Percentiles rank a stretch among this genome's conserved stretches.
Evolutionary conservation across 1,139 yeast genomes (phyloP).

Genomic region (Taphrina pruni): DNA sequence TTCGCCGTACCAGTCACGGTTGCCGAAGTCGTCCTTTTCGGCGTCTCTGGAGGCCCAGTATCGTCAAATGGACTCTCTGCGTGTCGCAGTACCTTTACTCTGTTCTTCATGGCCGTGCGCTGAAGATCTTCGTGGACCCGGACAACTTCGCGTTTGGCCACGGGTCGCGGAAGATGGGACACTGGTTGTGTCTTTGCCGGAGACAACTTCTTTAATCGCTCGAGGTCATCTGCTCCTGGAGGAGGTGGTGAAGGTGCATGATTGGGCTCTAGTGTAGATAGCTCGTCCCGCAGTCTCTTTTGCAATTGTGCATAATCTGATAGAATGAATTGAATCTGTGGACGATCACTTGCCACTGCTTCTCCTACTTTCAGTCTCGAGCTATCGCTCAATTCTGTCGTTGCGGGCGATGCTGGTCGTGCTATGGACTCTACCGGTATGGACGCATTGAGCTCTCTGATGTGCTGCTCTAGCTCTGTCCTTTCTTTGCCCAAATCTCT

Average conservation of each 20-base stretch:
- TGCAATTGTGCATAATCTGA: not conserved
- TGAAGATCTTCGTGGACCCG: not conserved
- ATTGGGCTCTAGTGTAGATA: not conserved
- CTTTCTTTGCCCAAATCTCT: not conserved
- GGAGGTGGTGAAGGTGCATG: not conserved
- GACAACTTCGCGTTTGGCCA: not conserved
- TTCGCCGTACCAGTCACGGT: conserved; percentile 9
- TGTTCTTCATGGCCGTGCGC: conserved; percentile 7
- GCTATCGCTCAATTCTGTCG: not conserved
- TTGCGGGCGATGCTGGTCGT: not conserved
- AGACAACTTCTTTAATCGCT: not conserved
- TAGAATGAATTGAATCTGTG: not conserved
- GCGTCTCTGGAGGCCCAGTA: not conserved
- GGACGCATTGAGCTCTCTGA: not conserved
- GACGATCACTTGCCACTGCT: not conserved
- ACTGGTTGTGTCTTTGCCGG: not conserved
- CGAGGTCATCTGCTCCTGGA: not conserved
- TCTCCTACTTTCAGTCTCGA: not conserved
- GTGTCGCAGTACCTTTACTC: not conserved
- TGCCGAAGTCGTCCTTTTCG: not conserved
- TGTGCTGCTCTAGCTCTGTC: not conserved
- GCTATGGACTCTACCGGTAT: not conserved
- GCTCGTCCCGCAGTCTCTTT: not conserved
- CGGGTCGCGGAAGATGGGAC: conserved; percentile 5
- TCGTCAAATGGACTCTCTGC: not conserved